Evolutionary conservation across 441 rosid species (phyloP), one percentile per base, ranked within the genome.

Genomic region (Pelargonium fulgidum): DNA sequence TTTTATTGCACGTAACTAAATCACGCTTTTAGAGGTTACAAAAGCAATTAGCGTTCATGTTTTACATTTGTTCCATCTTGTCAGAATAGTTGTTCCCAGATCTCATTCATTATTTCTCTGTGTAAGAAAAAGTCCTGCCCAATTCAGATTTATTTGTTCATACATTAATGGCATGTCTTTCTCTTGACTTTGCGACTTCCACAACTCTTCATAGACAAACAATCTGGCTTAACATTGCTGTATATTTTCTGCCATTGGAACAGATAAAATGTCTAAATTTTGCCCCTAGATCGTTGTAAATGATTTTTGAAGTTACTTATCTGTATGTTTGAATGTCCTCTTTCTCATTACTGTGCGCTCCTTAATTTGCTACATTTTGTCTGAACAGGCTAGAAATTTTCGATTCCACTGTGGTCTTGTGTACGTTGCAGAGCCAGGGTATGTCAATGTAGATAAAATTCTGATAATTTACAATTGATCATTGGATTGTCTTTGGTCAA

Each of bases 371-470:
- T 29, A 39, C 19, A 68, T 36, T 48, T 73, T 48, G 33, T 70
- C 76, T 63, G 65, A 73, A 81, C 98, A 92, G 99, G 99, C 97
- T 73, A 87, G 97, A 78, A 95, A 95, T 81, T 95, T 92, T 66
- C 81, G 95, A 29, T 92, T 92, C 80, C 92, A 89, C 16, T 95
- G 99, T 66, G 96, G 98, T 72, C 86, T 91, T 69, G 97, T 89
- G 66, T 95, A 92, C 54, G 98, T 95, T 75, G 85, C 99, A 48
- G 95, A 90, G 74, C 93, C 97, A 68, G 99, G 99, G 99, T 92
- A 83, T 72, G 89, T 68, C 44, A 62, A 65, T 33, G 41, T 52
- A 16, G 47, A 52, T 69, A 33, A 62, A 66, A 68, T 68, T 58
- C 8, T 66, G 1, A 70, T 67, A 48, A 48, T 72, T 59, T 71